Conservation (phyloP, 768 basidiomycete genomes). For the Naematelia aurantialba region DNA sequence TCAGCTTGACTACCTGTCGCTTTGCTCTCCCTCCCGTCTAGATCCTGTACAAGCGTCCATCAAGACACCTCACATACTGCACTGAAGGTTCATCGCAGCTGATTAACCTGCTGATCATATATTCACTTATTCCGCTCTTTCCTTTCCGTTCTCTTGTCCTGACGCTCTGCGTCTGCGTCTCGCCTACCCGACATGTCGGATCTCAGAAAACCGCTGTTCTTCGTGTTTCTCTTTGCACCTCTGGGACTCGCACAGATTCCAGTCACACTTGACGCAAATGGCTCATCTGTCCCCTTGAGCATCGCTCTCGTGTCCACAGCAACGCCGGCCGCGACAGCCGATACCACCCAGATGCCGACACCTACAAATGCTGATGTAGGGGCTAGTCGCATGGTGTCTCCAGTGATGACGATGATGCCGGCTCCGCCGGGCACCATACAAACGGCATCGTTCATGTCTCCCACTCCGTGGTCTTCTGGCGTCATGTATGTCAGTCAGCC, state of each 20-base stretch:
- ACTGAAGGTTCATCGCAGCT: neutral
- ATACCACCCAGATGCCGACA: neutral
- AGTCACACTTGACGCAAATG: neutral
- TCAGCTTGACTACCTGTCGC: neutral
- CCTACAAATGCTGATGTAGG: neutral
- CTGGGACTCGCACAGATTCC: neutral
- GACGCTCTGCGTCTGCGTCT: neutral
- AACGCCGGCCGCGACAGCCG: neutral
- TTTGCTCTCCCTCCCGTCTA: neutral
- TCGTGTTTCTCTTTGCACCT: neutral
- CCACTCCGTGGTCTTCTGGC: conserved; percentile 14
- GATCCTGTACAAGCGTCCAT: neutral
- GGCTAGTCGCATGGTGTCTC: neutral
- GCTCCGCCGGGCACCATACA: neutral
- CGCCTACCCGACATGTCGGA: neutral
- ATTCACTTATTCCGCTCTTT: neutral
- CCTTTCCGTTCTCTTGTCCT: neutral
- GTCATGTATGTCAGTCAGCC: conserved; percentile 6
- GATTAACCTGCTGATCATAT: conserved; percentile 2
- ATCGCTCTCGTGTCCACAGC: neutral
- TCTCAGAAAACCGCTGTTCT: neutral
- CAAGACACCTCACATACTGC: neutral
- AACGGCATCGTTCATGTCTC: conserved; percentile 15
- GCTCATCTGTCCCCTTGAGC: neutral
- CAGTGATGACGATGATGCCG: neutral